Conservation (phyloP, 2,329 filamentous ascomycete species). For the Aspergillus aculeatinus region DNA sequence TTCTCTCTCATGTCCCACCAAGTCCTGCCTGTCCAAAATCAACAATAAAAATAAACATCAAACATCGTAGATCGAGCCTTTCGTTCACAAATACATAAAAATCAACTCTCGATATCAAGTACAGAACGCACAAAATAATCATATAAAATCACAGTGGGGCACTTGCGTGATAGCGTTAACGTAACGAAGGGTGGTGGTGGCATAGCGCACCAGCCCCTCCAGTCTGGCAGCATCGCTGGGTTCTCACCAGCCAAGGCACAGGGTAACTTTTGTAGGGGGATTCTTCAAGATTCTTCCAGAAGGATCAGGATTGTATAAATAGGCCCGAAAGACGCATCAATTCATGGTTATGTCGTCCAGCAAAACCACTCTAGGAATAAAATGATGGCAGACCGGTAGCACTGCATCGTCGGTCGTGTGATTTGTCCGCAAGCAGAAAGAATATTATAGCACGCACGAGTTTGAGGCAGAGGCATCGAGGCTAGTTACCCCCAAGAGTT, state of each 20-base stretch:
- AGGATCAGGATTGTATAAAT: background rate
- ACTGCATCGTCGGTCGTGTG: background rate
- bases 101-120: background rate
- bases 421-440: background rate
- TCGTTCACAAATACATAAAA: constrained; percentile 1
- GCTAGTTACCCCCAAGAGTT: constrained; percentile 25
- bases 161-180: constrained; percentile 4
- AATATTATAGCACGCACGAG: background rate
- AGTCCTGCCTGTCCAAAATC: background rate
- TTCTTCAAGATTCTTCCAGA: too few species aligned
- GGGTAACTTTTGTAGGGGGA: background rate
- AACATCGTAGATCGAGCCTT: background rate
- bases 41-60: background rate
- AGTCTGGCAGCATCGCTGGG: background rate
- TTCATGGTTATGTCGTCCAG: too few species aligned
- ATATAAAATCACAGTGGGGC: constrained; percentile 3
- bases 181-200: background rate
- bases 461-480: background rate
- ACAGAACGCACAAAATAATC: background rate
- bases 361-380: too few species aligned
- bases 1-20: background rate
- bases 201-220: background rate
- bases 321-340: background rate
- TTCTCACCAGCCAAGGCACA: background rate
- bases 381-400: too few species aligned